Evolutionary conservation across 1,284 basidiomycete species (phyloP).

Genomic region (Afroboletus lepidellus): DNA sequence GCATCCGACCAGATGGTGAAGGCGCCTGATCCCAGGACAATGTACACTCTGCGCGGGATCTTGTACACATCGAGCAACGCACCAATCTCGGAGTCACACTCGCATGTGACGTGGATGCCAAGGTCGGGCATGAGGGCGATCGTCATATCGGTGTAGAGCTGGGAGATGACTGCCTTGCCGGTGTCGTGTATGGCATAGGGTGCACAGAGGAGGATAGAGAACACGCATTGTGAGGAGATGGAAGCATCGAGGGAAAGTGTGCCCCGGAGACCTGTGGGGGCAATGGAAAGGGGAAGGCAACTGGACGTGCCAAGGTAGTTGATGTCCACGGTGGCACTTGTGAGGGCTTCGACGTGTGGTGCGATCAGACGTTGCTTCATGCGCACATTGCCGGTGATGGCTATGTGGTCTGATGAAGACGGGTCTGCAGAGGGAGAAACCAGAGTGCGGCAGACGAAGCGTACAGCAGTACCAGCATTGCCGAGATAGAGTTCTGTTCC

Average conservation of each 20-base stretch:
- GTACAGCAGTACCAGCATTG: slow-evolving; percentile 96
- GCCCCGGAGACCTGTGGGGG: slow-evolving; percentile 83
- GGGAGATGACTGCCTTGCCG: slow-evolving; percentile 77
- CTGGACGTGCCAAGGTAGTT: slow-evolving; percentile 79
- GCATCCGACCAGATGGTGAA: slow-evolving; percentile 97
- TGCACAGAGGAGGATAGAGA: slow-evolving; percentile 92
- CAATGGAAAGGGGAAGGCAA: slow-evolving; percentile 88
- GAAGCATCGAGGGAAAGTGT: slow-evolving; percentile 88
- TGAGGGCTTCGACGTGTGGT: slow-evolving; percentile 91
- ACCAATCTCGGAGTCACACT: slow-evolving; percentile 62
- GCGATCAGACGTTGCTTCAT: slow-evolving; percentile 99
- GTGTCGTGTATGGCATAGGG: slow-evolving; percentile 84
- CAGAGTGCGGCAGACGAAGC: slow-evolving; percentile 94
- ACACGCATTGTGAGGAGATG: slow-evolving; percentile 98
- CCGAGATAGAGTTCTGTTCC: slow-evolving; percentile 93
- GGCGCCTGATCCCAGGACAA: slow-evolving; percentile 59
- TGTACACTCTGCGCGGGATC: slow-evolving; percentile 82
- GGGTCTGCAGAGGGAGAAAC: slow-evolving; percentile 53
- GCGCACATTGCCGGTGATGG: slow-evolving; percentile 95
- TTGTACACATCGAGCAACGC: slow-evolving; percentile 78
- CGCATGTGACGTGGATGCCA: slow-evolving; percentile 77
- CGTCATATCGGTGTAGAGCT: slow-evolving; percentile 99
- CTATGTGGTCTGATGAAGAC: slow-evolving; percentile 46
- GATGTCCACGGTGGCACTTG: slow-evolving; percentile 79
- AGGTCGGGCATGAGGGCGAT: slow-evolving; percentile 98